A percentile compares a stretch with the other conserved stretches of the same genome.
phyloP scores from a whole-genome alignment of 148 eudicot species.

The Diospyros kaki region DNA sequence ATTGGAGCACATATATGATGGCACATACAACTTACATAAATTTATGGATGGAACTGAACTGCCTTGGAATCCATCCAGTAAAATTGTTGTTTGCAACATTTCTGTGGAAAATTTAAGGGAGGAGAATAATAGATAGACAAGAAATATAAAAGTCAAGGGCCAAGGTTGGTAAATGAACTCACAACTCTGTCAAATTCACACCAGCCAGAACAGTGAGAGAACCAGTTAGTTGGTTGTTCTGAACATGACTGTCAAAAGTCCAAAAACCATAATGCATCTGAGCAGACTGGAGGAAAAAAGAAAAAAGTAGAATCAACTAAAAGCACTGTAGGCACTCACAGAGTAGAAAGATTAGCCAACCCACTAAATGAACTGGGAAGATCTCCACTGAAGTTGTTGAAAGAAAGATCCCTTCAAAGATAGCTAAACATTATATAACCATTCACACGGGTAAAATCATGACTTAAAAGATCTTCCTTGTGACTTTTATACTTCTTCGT shows the following conservation, averaged over 20 bases:
- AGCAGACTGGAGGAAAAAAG: background rate
- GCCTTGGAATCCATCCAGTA: slow-evolving; percentile 87
- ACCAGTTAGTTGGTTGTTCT: slow-evolving; percentile 81
- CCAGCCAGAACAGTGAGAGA: slow-evolving; percentile 52
- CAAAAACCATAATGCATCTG: slow-evolving; percentile 21
- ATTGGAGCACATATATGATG: background rate
- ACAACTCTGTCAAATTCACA: slow-evolving; percentile 81
- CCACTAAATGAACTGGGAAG: slow-evolving; percentile 64
- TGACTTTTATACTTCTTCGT: too few relatives aligned
- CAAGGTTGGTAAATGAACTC: slow-evolving; percentile 29
- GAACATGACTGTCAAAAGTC: slow-evolving; percentile 56
- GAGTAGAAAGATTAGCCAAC: slow-evolving; percentile 75
- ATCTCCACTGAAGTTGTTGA: slow-evolving; percentile 74
- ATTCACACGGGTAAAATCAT: background rate
- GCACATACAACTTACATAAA: slow-evolving; percentile 56
- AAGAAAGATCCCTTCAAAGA: slow-evolving; percentile 78
- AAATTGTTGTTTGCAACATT: slow-evolving; percentile 87
- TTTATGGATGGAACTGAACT: slow-evolving; percentile 62
- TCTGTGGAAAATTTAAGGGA: slow-evolving; percentile 34
- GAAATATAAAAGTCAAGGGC: background rate
- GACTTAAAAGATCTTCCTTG: background rate
- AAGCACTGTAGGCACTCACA: slow-evolving; percentile 50
- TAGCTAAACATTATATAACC: background rate
- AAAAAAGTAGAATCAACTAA: background rate
- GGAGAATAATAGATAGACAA: background rate